Base-by-base conservation (phyloP, 257 asterid genomes). In the Salvia hispanica region DNA sequence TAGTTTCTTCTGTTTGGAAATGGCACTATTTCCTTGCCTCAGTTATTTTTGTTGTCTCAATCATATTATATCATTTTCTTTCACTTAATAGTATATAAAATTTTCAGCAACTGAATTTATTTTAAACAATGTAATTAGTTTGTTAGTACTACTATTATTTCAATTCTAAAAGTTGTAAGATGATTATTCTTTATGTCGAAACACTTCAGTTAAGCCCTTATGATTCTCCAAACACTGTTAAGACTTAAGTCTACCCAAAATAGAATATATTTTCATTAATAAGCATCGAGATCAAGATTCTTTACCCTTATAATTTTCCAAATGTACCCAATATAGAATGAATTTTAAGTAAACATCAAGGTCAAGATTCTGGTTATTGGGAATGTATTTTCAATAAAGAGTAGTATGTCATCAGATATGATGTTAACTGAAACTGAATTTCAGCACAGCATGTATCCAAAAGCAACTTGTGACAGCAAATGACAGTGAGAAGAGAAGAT, bases 111-210 rank as follows among this genome's bases (percentile, higher is more conserved):
- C 28, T 43, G 2, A 2, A 7, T 25, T 10, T 33, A 7, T 13
- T 13, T 4, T 18, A 28, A 12, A 21, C 21, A 37, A 70, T 59
- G 68, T 37, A 47, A 50, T 55, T 60, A 37, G 43, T 45, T 47
- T 14, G 34, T 15, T n/a, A n/a, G n/a, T n/a, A n/a, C n/a, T n/a
- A n/a, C n/a, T 15, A 36, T 7, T 14, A n/a, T 9, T 60, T 43
- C 52, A 12, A 2, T 39, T 21, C 33, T 50, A 37, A 21, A 12
- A 7, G 16, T 37, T 48, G 61, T 69, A 3, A 37, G 34, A 46
- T 69, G 58, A 69, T 6, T 45, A 3, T 53, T 21, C 11, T 54
- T 14, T 54, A n/a, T 25, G 59, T 25, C 12, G n/a, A 18, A 36
- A 53, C 14, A 53, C 14, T 52, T 13, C 58, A 21, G 10, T 3